Evolutionary conservation across 2,329 filamentous ascomycete species (phyloP), one percentile per base, ranked within the genome.

Genomic region (Cryphonectria nitschkei): DNA sequence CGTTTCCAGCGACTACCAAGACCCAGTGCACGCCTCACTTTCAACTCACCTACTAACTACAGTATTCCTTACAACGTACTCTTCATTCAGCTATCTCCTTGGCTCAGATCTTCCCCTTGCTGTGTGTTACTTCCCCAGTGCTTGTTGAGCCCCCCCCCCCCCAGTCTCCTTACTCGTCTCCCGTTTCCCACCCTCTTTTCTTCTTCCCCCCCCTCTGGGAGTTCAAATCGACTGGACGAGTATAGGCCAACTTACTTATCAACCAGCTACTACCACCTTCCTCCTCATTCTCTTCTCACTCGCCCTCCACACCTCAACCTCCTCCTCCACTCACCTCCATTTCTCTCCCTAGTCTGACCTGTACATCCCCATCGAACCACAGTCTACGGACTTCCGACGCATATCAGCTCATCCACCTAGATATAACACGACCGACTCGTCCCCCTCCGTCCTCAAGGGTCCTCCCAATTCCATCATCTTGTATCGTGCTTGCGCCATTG

Each of bases 241-340:
- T 39, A 41, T 32, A 62, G 11, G 52, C 26, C 41, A 34, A 50
- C 46, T 22, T 22, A 50, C 19, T 14, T 52, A 65, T 68, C 32
- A 52, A 54, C 46, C 46, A 50, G 22, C 46, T 50, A 16, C 19
- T 68, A 54, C 67, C 67, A 68, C 67, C 67, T 68, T 68, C 67
- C 46, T 41, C 46, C 46, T 50, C 43, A 46, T 16, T 16, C 43
- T 46, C 43, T 22, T 16, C 43, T 46, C 16, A 22, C 16, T 46
- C 46, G 5, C 16, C 43, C 14, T 19, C 46, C 19, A 6, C 11
- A 22, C 63, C 52, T 34, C 14, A 9, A 5, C 41, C 14, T 14
- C n/a, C 62, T 29, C 39, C 63, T 46, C 43, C 62, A 22, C 65
- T 58, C 50, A 68, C 66, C 66, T 68, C 66, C 66, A 32, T 61